These are phyloP conservation scores for Hypomyces rosellus DNA, from an alignment of 2,329 filamentous ascomycete genomes.

Conservation along the genomic window DNA sequence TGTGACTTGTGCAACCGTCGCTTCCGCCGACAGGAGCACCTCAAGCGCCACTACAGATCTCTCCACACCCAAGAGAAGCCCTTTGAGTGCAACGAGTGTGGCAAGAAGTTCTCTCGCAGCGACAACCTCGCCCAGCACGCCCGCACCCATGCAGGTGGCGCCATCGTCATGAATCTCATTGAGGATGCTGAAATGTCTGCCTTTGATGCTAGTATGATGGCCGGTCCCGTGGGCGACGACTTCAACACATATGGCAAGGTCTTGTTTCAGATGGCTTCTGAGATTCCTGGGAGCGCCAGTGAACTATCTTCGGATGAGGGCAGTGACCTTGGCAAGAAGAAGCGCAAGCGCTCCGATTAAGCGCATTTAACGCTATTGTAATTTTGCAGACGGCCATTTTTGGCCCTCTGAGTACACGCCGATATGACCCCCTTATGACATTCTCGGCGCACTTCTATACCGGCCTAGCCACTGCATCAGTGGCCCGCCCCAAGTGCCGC, in stretches of 20 bases:
- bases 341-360: constrained; percentile 72
- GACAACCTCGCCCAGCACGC: constrained; percentile 97
- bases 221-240: constrained; percentile 48
- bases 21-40: constrained; percentile 95
- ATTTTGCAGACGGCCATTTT: not conserved
- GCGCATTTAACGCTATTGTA: constrained; percentile 3
- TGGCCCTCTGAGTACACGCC: not conserved
- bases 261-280: constrained; percentile 73
- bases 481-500: not conserved
- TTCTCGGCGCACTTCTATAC: constrained; percentile 7
- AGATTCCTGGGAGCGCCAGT: constrained; percentile 60
- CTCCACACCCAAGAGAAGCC: constrained; percentile 98
- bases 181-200: constrained; percentile 56
- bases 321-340: constrained; percentile 44
- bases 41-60: constrained; percentile 97
- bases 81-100: constrained; percentile 94
- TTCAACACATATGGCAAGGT: constrained; percentile 65
- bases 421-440: constrained; percentile 11
- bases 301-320: constrained; percentile 51
- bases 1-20: constrained; percentile 94
- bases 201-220: constrained; percentile 38
- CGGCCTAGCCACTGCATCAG: not conserved
- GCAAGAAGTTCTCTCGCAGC: constrained; percentile 97
- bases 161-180: constrained; percentile 84
- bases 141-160: constrained; percentile 83